These are phyloP conservation scores for Pseudophaeomoniella oleicola DNA, from an alignment of 2,329 filamentous ascomycete species.

Conservation along the genomic window DNA sequence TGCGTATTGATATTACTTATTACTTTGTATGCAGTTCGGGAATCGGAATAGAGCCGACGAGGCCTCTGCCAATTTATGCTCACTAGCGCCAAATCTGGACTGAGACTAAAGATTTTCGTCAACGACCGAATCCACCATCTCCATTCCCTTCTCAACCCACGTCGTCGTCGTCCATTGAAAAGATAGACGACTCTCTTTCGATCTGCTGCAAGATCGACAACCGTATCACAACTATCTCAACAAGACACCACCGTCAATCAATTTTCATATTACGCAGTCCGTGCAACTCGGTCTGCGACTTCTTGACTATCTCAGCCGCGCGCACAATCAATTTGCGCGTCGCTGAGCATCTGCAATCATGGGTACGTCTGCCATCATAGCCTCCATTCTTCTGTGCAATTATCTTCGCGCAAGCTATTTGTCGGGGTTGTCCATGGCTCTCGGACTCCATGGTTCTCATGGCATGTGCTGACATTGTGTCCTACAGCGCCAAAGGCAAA, in stretches of 20 bases:
- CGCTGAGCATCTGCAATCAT: conserved; percentile 44
- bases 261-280: conserved; percentile 2
- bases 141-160: background rate
- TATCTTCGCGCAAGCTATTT: background rate
- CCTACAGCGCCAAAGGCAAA: conserved; percentile 77
- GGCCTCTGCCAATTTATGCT: too few species aligned
- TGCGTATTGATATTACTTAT: too few species aligned
- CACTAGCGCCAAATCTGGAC: background rate
- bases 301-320: conserved; percentile 17
- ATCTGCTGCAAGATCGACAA: too few species aligned
- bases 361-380: conserved; percentile 22
- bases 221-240: too few species aligned
- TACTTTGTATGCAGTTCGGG: too few species aligned
- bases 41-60: background rate
- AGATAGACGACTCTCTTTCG: background rate
- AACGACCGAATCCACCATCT: background rate
- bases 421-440: background rate
- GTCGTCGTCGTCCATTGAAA: background rate
- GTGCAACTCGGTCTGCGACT: conserved; percentile 12
- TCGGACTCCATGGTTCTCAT: background rate
- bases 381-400: background rate
- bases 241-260: too few species aligned
- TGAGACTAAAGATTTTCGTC: background rate
- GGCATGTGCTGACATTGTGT: background rate
- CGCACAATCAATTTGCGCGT: conserved; percentile 26